phyloP scores from a whole-genome alignment of 148 eudicot genomes.

The Polygonum maritimum region DNA sequence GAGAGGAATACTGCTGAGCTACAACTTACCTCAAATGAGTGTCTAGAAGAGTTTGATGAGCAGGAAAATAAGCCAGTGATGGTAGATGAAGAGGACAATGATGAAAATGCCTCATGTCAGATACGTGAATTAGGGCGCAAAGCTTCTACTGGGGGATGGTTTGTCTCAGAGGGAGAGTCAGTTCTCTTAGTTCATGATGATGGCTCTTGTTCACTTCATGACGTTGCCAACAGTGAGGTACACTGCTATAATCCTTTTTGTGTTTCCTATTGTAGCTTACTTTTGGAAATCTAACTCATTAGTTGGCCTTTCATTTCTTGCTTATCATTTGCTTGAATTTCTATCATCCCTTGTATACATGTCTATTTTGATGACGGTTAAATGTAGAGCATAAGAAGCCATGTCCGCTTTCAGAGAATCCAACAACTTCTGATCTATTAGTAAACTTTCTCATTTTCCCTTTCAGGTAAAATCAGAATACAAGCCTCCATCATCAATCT shows the following conservation, averaged over 20 bases:
- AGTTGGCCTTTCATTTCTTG: too few species aligned
- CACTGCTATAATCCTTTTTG: slow-evolving; percentile 1
- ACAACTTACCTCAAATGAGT: slow-evolving; percentile 48
- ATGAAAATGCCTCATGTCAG: slow-evolving; percentile 34
- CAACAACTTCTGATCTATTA: not conserved
- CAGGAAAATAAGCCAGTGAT: slow-evolving; percentile 41
- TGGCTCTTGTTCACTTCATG: slow-evolving; percentile 77
- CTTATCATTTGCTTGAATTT: too few species aligned
- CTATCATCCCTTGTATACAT: too few species aligned
- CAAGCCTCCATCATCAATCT: slow-evolving; percentile 56
- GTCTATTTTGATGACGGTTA: not conserved
- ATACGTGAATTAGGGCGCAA: slow-evolving; percentile 58
- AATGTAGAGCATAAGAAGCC: not conserved
- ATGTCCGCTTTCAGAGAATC: not conserved
- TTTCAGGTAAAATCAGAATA: slow-evolving; percentile 75
- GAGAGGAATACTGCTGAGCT: slow-evolving; percentile 26
- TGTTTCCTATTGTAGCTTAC: too few species aligned
- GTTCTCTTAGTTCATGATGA: slow-evolving; percentile 85
- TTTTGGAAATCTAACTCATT: too few species aligned
- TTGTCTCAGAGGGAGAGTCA: slow-evolving; percentile 86
- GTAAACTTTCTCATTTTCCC: not conserved
- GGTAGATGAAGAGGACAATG: slow-evolving; percentile 44
- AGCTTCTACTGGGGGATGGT: slow-evolving; percentile 79
- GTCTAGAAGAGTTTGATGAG: slow-evolving; percentile 57
- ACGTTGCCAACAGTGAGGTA: slow-evolving; percentile 73